Evolutionary conservation across 345 rosid species (phyloP).

Genomic region (Sisymbrium irio): DNA sequence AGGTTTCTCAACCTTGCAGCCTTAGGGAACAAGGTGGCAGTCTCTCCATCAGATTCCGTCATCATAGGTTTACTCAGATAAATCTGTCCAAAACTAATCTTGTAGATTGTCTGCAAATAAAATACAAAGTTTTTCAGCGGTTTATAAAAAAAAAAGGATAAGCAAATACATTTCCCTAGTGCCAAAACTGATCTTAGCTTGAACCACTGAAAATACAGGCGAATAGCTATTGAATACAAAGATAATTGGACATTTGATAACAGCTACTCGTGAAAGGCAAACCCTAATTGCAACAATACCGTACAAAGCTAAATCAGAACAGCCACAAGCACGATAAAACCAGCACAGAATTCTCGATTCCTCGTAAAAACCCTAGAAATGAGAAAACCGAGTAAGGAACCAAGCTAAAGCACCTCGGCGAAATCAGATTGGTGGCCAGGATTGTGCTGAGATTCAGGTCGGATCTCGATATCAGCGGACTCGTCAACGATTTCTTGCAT

Average conservation of each 20-base stretch:
- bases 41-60: conserved; percentile 99
- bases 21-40: conserved; percentile 93
- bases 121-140: conserved; percentile 15
- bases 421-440: conserved; percentile 93
- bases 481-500: conserved; percentile 98
- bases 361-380: conserved; percentile 21
- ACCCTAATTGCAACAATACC: conserved; percentile 4
- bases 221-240: neutral
- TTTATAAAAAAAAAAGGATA: neutral
- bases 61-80: conserved; percentile 99
- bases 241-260: neutral
- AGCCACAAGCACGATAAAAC: neutral
- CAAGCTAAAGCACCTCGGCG: conserved; percentile 61
- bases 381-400: neutral
- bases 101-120: conserved; percentile 81
- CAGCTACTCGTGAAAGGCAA: neutral
- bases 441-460: conserved; percentile 97
- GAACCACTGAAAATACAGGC: neutral
- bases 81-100: conserved; percentile 93
- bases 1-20: conserved; percentile 97
- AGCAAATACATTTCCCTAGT: neutral
- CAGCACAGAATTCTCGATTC: neutral
- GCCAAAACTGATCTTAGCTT: conserved; percentile 9
- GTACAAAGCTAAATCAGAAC: neutral
- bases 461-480: conserved; percentile 89